These are phyloP conservation scores for Pelargonium fulgidum DNA, from an alignment of 441 rosid species.

Conservation along the genomic window DNA sequence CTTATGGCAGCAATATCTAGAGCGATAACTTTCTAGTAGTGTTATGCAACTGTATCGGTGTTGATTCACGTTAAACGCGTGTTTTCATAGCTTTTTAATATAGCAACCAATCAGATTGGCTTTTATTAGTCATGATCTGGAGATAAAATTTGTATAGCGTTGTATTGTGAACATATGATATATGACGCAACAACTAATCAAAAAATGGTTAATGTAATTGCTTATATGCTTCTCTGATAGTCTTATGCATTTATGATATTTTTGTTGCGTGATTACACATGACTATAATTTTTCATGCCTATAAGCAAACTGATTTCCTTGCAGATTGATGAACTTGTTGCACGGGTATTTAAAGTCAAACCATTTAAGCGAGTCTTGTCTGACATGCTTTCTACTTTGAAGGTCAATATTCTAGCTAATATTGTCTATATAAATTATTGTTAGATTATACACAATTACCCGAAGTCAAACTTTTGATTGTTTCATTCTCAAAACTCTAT, in stretches of 20 bases:
- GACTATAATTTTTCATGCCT: neutral
- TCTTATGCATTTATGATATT: neutral
- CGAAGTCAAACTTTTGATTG: neutral
- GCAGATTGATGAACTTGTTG: slow-evolving; percentile 83
- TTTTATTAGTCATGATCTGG: neutral
- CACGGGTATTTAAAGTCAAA: slow-evolving; percentile 50
- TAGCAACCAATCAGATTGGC: neutral
- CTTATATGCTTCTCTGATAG: neutral
- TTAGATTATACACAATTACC: neutral
- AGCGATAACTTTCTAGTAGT: neutral
- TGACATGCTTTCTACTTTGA: slow-evolving; percentile 49
- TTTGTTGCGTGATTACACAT: slow-evolving; percentile 11
- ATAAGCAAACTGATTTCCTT: slow-evolving; percentile 11
- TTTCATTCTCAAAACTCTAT: slow-evolving; percentile 29
- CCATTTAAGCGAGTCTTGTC: slow-evolving; percentile 49
- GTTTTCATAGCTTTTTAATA: neutral
- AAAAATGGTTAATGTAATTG: neutral
- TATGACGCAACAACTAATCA: neutral
- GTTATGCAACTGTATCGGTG: neutral
- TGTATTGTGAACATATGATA: neutral
- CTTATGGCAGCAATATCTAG: neutral
- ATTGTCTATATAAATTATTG: neutral
- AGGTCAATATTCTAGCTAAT: slow-evolving; percentile 38
- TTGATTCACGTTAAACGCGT: neutral
- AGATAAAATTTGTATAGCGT: neutral